phyloP scores from a whole-genome alignment of 768 basidiomycete genomes.

The Phaeotremella fagi region DNA sequence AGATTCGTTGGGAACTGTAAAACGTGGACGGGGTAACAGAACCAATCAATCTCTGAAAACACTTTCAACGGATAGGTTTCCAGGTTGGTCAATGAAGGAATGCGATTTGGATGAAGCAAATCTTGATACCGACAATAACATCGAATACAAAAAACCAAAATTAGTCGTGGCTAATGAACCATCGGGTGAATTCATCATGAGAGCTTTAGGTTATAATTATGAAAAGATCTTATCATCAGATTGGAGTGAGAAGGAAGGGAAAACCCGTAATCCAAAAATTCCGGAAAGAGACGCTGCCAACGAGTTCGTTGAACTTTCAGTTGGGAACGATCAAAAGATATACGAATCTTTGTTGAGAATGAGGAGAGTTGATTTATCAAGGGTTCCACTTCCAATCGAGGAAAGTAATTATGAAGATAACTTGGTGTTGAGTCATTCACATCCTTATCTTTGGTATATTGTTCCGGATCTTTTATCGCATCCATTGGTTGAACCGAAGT shows the following conservation, averaged over 20 bases:
- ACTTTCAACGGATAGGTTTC: not conserved
- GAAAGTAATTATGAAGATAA: slow-evolving; percentile 12
- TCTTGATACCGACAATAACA: not conserved
- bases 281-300: not conserved
- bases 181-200: not conserved
- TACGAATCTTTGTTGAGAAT: not conserved
- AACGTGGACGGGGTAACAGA: slow-evolving; percentile 12
- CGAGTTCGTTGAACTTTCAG: not conserved
- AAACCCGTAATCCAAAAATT: not conserved
- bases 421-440: slow-evolving; percentile 17
- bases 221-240: not conserved
- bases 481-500: slow-evolving; percentile 13
- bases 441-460: slow-evolving; percentile 27
- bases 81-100: slow-evolving; percentile 32
- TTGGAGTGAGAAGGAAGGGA: not conserved
- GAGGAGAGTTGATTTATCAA: not conserved
- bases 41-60: slow-evolving; percentile 17
- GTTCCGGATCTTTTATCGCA: slow-evolving; percentile 14
- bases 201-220: slow-evolving; percentile 1
- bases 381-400: not conserved
- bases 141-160: slow-evolving; percentile 4
- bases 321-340: too few relatives aligned
- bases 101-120: slow-evolving; percentile 26
- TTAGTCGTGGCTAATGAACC: slow-evolving; percentile 19
- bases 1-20: not conserved